Base-by-base conservation (phyloP, 345 rosid species). In the Hibiscus trionum region DNA sequence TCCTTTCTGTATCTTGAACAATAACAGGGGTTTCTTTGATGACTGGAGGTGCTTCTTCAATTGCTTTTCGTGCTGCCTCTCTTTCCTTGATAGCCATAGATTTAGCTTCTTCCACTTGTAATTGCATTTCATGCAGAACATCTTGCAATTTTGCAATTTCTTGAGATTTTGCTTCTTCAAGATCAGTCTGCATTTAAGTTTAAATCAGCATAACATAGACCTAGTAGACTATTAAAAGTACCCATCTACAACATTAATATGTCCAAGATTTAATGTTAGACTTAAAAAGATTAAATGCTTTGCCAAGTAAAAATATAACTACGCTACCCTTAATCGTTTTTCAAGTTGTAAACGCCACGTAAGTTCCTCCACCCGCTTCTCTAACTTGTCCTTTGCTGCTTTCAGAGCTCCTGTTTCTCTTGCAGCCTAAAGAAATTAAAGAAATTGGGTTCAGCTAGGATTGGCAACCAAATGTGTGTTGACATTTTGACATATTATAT, bases 361-460 rank as follows among this genome's bases (percentile, higher is more conserved):
- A 72, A 95, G 89, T 80, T 95, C 99, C 85, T 95, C 99, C 72
- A 95, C 97, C 55, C 97, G 97, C 87, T 95, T 92, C 83, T 95
- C 97, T 70, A 95, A 84, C 78, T 88, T 92, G 80, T 95, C 96
- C 78, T 95, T 95, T 49, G 97, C 97, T 77, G 88, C 97, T 85
- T 86, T 88, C 27, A 95, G 96, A 71, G 97, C 99, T 64, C 99
- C 97, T 0, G 97, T 89, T 77, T 95, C 99, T 71, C 91, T 84
- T 74, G 99, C 91, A 83, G 97, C 92, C 99, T 95, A 81, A 60
- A 67, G 35, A 58, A 69, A 75, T 74, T 12, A 69, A 35, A 74
- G 50, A 66, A 73, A 60, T 42, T 39, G 42, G 66, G 77, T 37
- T 80, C 42, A 56, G 55, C 50, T 74, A 44, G 27, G 42, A 78